Conservation (phyloP, 331 rosid species). For the Pyrus hybrid region DNA sequence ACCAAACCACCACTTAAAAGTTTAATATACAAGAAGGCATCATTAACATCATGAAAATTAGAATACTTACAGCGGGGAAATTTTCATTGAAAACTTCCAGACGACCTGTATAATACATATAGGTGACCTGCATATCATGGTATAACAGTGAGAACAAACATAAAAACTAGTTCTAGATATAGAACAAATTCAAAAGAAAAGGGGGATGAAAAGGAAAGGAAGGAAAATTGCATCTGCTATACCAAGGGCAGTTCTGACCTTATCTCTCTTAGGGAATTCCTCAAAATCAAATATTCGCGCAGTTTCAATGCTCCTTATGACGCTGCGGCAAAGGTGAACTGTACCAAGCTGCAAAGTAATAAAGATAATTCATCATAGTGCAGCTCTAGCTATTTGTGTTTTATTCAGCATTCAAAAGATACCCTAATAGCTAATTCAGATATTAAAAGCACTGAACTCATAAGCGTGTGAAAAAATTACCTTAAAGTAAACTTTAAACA, state of each 20-base stretch:
- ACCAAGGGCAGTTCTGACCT: constrained; percentile 40
- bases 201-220: not conserved
- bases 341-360: constrained; percentile 84
- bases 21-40: not conserved
- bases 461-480: constrained; percentile 15
- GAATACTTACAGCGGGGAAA: constrained; percentile 74
- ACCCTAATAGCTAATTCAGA: not conserved
- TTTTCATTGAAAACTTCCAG: constrained; percentile 97
- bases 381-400: not conserved
- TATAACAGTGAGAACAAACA: constrained; percentile 9
- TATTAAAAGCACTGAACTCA: not conserved
- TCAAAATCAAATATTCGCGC: constrained; percentile 93
- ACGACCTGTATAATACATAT: constrained; percentile 98
- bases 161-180: not conserved
- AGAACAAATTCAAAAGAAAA: not conserved
- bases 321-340: constrained; percentile 94
- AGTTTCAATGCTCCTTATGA: constrained; percentile 94
- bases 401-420: not conserved
- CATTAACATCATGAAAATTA: constrained; percentile 7
- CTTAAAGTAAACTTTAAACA: constrained; percentile 94
- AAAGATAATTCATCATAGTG: constrained; percentile 14
- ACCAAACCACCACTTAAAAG: not conserved
- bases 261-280: constrained; percentile 92
- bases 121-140: constrained; percentile 61
- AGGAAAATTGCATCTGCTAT: not conserved